These are phyloP conservation scores for Tuber brumale DNA, from an alignment of 495 filamentous ascomycete species.

Conservation along the genomic window DNA sequence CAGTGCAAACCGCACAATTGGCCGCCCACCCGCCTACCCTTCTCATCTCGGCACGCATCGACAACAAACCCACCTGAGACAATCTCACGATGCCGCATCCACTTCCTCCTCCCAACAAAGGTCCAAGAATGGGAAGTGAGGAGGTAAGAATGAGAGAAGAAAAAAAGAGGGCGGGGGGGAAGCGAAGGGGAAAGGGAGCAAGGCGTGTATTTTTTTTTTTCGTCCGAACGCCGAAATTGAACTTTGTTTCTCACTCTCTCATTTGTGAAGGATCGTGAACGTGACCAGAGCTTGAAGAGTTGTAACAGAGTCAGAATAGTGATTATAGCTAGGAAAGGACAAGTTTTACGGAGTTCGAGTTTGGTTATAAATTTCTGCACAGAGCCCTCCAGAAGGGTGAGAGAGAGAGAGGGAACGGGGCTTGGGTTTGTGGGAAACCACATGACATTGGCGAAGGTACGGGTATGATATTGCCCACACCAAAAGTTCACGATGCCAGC, in stretches of 20 bases:
- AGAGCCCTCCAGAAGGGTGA: constrained; percentile 10
- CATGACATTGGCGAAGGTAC: not conserved
- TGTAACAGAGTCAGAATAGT: not conserved
- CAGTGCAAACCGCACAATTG: constrained; percentile 22
- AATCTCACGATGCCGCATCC: constrained; percentile 37
- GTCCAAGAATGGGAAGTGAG: constrained; percentile 4
- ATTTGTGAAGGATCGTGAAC: constrained; percentile 17
- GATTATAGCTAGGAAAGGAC: not conserved
- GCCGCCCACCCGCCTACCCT: not conserved
- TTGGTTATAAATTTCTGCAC: constrained; percentile 35
- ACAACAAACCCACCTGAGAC: constrained; percentile 23
- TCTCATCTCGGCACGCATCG: not conserved
- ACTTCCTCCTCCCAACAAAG: constrained; percentile 6
- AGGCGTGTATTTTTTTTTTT: not conserved
- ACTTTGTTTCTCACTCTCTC: constrained; percentile 25
- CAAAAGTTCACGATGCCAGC: not conserved
- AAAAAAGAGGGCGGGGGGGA: no score
- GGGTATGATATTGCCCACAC: not conserved
- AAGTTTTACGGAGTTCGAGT: not conserved
- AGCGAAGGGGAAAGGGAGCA: not conserved
- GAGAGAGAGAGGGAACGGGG: not conserved
- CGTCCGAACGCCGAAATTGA: constrained; percentile 1
- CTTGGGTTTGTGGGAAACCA: not conserved
- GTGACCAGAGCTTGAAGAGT: constrained; percentile 12
- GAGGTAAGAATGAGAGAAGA: constrained; percentile 6